phyloP scores from a whole-genome alignment of 2,329 filamentous ascomycete species.

The Didymosphaeria variabile region DNA sequence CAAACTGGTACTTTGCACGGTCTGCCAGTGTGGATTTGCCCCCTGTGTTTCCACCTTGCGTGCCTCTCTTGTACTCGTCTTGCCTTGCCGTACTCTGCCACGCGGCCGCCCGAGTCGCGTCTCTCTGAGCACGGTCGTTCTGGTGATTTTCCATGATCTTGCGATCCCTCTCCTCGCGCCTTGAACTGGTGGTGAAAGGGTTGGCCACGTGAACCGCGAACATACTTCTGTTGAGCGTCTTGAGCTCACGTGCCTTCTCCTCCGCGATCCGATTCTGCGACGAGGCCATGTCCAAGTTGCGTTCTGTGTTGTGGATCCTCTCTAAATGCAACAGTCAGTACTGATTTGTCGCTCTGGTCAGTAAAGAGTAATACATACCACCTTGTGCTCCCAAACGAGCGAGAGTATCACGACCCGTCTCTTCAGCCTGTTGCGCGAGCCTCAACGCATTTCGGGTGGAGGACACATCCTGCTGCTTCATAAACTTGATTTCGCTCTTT shows the following conservation, averaged over 20 bases:
- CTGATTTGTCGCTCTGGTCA: constrained; percentile 25
- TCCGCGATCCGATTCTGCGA: constrained; percentile 81
- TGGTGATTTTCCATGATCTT: constrained; percentile 68
- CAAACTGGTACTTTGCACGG: constrained; percentile 48
- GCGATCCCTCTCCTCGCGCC: constrained; percentile 64
- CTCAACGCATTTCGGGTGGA: constrained; percentile 70
- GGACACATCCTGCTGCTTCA: constrained; percentile 64
- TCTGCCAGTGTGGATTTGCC: constrained; percentile 41
- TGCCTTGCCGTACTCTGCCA: constrained; percentile 43
- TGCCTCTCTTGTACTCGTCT: constrained; percentile 30
- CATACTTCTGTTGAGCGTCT: constrained; percentile 88
- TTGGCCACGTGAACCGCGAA: constrained; percentile 74
- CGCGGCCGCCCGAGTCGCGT: constrained; percentile 65
- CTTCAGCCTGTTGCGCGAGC: constrained; percentile 73
- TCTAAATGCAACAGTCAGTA: too few species aligned
- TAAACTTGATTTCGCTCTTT: constrained; percentile 72
- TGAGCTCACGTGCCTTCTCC: constrained; percentile 82
- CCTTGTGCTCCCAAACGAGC: constrained; percentile 44
- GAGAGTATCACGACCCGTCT: constrained; percentile 66
- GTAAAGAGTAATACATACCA: constrained; percentile 12
- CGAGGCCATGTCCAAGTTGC: constrained; percentile 81
- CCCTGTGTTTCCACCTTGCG: constrained; percentile 22
- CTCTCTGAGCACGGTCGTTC: constrained; percentile 64
- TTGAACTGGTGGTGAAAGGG: constrained; percentile 69
- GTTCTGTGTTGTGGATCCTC: constrained; percentile 61